These are phyloP conservation scores for Phytopythium kandeliae DNA, from an alignment of 352 stramenopile species.

Conservation along the genomic window DNA sequence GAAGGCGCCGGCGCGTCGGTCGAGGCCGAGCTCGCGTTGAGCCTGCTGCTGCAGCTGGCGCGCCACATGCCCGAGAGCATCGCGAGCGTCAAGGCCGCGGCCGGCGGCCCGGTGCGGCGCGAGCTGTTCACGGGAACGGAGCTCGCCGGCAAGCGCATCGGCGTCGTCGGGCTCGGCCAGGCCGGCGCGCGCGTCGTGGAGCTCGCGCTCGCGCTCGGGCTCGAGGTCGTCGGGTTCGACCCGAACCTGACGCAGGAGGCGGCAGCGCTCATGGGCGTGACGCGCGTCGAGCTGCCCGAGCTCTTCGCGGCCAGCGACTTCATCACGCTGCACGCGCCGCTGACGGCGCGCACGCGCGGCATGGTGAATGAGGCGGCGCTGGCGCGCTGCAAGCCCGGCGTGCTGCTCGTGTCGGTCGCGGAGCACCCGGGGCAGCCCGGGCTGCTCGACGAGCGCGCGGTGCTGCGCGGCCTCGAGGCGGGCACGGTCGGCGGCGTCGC, in stretches of 20 bases:
- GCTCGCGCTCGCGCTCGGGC: slow-evolving; percentile 62
- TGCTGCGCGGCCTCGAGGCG: slow-evolving; percentile 58
- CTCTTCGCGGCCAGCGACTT: slow-evolving; percentile 85
- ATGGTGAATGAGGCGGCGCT: slow-evolving; percentile 85
- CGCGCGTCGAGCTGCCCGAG: slow-evolving; percentile 48
- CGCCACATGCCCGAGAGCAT: slow-evolving; percentile 53
- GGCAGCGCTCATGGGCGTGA: slow-evolving; percentile 57
- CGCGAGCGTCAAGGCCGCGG: slow-evolving; percentile 21
- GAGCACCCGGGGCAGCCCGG: slow-evolving; percentile 67
- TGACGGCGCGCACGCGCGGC: slow-evolving; percentile 88
- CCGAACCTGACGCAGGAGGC: slow-evolving; percentile 69
- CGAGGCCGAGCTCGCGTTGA: slow-evolving; percentile 65
- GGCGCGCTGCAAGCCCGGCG: slow-evolving; percentile 85
- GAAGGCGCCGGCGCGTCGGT: slow-evolving; percentile 66
- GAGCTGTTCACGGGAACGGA: slow-evolving; percentile 58
- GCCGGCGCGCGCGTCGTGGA: slow-evolving; percentile 68
- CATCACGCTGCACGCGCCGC: slow-evolving; percentile 93
- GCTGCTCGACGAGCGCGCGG: slow-evolving; percentile 77
- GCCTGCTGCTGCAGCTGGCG: slow-evolving; percentile 56
- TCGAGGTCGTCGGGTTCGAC: slow-evolving; percentile 69
- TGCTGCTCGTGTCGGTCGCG: slow-evolving; percentile 83
- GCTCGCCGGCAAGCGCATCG: slow-evolving; percentile 52
- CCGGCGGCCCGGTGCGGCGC: slow-evolving; percentile 16
- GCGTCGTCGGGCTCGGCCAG: slow-evolving; percentile 69
- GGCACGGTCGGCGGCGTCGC: slow-evolving; percentile 82